Percentiles rank a stretch among this genome's conserved stretches.
phyloP scores from a whole-genome alignment of 2,329 filamentous ascomycete genomes.

The Sclerotinia sclerotiorum region DNA sequence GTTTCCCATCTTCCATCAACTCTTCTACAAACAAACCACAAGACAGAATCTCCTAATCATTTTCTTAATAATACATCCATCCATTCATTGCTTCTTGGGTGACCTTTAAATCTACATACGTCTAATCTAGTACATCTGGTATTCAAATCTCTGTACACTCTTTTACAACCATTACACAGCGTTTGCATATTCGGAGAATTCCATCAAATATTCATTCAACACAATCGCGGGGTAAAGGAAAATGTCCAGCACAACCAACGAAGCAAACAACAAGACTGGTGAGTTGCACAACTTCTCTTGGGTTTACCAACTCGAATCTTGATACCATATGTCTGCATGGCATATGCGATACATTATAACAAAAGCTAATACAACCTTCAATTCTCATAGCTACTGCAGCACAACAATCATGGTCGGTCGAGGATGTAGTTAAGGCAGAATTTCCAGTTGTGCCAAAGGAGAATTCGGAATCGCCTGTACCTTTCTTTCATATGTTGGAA shows the following conservation, averaged over 20 bases:
- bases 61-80: background rate
- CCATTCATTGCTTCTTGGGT: background rate
- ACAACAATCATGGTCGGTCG: slow-evolving; percentile 50
- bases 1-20: background rate
- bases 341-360: background rate
- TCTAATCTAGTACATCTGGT: background rate
- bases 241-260: background rate
- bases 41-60: background rate
- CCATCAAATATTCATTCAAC: background rate
- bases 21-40: background rate
- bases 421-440: slow-evolving; percentile 60
- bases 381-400: slow-evolving; percentile 14
- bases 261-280: slow-evolving; percentile 5
- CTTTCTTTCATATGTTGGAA: slow-evolving; percentile 94
- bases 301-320: background rate
- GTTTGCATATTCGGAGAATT: slow-evolving; percentile 10
- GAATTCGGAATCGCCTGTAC: slow-evolving; percentile 70
- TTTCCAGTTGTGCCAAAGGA: slow-evolving; percentile 59
- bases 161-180: slow-evolving; percentile 10
- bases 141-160: background rate
- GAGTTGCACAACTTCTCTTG: slow-evolving; percentile 1
- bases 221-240: slow-evolving; percentile 17
- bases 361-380: slow-evolving; percentile 3
- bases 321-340: background rate
- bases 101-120: background rate